These are phyloP conservation scores for Colletotrichum sojae DNA, from an alignment of 2,329 filamentous ascomycete genomes.

Conservation along the genomic window DNA sequence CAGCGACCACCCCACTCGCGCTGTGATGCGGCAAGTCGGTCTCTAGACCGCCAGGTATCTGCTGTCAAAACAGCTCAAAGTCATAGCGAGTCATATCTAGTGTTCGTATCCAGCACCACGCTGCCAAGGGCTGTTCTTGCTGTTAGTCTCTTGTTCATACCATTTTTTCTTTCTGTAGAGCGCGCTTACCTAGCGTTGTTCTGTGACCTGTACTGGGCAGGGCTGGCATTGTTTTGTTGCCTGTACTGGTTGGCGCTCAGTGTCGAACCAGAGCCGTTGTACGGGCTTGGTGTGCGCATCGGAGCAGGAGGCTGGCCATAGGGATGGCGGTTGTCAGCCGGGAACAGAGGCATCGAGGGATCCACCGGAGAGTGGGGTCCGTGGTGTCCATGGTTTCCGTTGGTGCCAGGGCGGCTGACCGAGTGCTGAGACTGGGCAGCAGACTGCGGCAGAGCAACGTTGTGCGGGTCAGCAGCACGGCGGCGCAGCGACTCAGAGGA, in stretches of 20 bases:
- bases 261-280: slow-evolving; percentile 48
- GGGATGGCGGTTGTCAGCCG: slow-evolving; percentile 49
- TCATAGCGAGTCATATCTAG: slow-evolving; percentile 36
- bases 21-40: background rate
- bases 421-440: slow-evolving; percentile 44
- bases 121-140: slow-evolving; percentile 57
- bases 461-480: slow-evolving; percentile 47
- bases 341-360: slow-evolving; percentile 60
- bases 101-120: slow-evolving; percentile 62
- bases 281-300: slow-evolving; percentile 54
- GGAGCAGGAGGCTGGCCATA: slow-evolving; percentile 44
- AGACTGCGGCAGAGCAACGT: slow-evolving; percentile 44
- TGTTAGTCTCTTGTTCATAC: slow-evolving; percentile 40
- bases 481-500: slow-evolving; percentile 56
- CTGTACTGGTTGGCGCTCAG: slow-evolving; percentile 49
- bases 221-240: slow-evolving; percentile 51
- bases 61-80: slow-evolving; percentile 14
- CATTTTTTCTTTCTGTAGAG: background rate
- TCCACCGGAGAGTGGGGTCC: slow-evolving; percentile 56
- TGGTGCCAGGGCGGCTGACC: slow-evolving; percentile 43
- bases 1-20: slow-evolving; percentile 3
- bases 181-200: slow-evolving; percentile 56
- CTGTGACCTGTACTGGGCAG: slow-evolving; percentile 53
- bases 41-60: slow-evolving; percentile 19
- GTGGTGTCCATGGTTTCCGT: slow-evolving; percentile 37